Evolutionary conservation across 192 early-diverging fungal genomes (phyloP), one percentile per base, ranked within the genome.

Genomic region (Podila epigama): DNA sequence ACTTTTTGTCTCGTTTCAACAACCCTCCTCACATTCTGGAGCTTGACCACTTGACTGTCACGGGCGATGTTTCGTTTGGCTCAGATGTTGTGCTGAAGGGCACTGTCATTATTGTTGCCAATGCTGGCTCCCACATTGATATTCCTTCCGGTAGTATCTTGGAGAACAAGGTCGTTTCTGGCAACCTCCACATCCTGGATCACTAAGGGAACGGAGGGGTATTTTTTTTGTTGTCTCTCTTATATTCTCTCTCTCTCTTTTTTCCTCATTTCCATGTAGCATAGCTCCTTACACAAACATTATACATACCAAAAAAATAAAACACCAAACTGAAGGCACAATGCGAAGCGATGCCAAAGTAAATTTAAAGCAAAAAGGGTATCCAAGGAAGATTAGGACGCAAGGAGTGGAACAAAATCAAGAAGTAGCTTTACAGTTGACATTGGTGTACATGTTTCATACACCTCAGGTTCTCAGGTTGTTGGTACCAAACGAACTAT

Each of bases 91-190:
- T 93, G 10, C 84, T 99, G 16, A 86, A 89, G 69, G 93, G 97
- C 52, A 98, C 98, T 7, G 98, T 99, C 37, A 99, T 99, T 55
- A 98, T 99, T 81, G 98, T 99, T 20, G 96, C 98, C 34, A 99
- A 97, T 86, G 89, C 95, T 60, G 98, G 98, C n/a, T 85, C 84
- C n/a, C 89, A 95, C 58, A 99, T 98, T 68, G 96, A 98, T 80
- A 97, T 99, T 65, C 96, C 98, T 20, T 92, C 94, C 6, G 93
- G 95, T 41, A 85, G 95, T 27, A 91, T 97, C 61, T 85, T 99
- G 48, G 95, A 99, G 70, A 97, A 99, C 86, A 99, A 99, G 89
- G 95, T 99, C 20, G 96, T 99, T 25, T 93, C 94, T 63, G 97
- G 97, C 51, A 96, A 97, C 73, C 85, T 99, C 28, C 92, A 95